phyloP scores from a whole-genome alignment of 176 grass and related monocot genomes.

The Avena atlantica region DNA sequence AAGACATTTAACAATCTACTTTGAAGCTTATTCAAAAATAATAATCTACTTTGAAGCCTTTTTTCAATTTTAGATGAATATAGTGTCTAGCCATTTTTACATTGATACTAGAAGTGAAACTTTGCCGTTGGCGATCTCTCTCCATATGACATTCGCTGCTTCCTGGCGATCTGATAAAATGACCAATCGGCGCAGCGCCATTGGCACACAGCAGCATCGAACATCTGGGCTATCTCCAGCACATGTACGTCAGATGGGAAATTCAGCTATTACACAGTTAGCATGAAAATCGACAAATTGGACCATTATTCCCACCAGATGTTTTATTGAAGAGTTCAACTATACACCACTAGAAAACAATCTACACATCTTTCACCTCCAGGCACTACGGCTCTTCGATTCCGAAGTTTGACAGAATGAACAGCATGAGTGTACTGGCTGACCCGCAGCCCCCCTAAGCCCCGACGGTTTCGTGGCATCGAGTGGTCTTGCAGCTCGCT shows the following conservation, averaged over 20 bases:
- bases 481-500: constrained; percentile 3
- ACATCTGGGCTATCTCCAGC: neutral
- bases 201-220: neutral
- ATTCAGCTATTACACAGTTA: neutral
- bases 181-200: too few relatives aligned
- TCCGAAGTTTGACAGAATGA: neutral
- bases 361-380: neutral
- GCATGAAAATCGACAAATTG: neutral
- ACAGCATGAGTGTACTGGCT: neutral
- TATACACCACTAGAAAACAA: constrained; percentile 28
- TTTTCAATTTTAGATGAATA: neutral
- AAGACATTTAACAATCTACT: neutral
- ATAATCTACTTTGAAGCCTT: neutral
- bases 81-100: neutral
- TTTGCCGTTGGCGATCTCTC: neutral
- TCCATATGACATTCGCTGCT: neutral
- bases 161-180: too few relatives aligned
- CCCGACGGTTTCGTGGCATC: neutral
- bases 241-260: neutral
- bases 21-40: neutral
- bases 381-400: constrained; percentile 4
- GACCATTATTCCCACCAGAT: constrained; percentile 38
- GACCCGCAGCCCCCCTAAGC: neutral
- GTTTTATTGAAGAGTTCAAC: constrained; percentile 17
- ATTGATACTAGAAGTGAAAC: neutral